Percentiles rank a stretch among this genome's conserved stretches.
Evolutionary conservation across 2,329 filamentous ascomycete species (phyloP).

Genomic region (Monascus ruber): DNA sequence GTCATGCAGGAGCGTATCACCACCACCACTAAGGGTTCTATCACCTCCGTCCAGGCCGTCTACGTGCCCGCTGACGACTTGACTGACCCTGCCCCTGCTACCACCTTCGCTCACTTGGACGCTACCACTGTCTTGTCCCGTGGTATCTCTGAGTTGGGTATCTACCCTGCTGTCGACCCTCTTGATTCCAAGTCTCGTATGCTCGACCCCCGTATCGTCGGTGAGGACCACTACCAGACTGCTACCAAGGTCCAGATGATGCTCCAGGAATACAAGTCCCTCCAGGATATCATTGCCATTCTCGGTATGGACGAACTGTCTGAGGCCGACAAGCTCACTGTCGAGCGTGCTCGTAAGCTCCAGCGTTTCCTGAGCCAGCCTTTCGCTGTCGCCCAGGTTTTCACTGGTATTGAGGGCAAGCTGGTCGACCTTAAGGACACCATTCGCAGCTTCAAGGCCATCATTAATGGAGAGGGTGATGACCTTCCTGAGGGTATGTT

Average conservation of each 20-base stretch:
- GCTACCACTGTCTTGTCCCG: constrained; percentile 99
- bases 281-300: constrained; percentile 99
- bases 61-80: constrained; percentile 99
- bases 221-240: constrained; percentile 93
- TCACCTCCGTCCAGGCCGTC: constrained; percentile 99
- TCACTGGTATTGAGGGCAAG: constrained; percentile 78
- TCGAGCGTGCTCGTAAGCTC: constrained; percentile 99
- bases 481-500: constrained; percentile 77
- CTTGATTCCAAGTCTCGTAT: constrained; percentile 99
- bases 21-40: constrained; percentile 98
- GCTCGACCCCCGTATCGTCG: constrained; percentile 96
- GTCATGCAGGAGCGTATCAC: constrained; percentile 99
- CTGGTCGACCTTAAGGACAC: constrained; percentile 99
- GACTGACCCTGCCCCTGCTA: constrained; percentile 98
- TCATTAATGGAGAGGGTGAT: constrained; percentile 89
- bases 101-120: constrained; percentile 99
- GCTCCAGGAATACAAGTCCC: constrained; percentile 99
- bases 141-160: constrained; percentile 99
- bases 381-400: constrained; percentile 74
- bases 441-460: constrained; percentile 93
- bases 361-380: constrained; percentile 99
- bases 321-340: constrained; percentile 97
- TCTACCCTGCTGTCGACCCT: constrained; percentile 99
- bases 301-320: constrained; percentile 99
- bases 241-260: constrained; percentile 97